Percentiles rank a stretch among this genome's conserved stretches.
These are phyloP conservation scores for Paramecium primaurelia DNA, from an alignment of 73 alveolate genomes.

Conservation along the genomic window DNA sequence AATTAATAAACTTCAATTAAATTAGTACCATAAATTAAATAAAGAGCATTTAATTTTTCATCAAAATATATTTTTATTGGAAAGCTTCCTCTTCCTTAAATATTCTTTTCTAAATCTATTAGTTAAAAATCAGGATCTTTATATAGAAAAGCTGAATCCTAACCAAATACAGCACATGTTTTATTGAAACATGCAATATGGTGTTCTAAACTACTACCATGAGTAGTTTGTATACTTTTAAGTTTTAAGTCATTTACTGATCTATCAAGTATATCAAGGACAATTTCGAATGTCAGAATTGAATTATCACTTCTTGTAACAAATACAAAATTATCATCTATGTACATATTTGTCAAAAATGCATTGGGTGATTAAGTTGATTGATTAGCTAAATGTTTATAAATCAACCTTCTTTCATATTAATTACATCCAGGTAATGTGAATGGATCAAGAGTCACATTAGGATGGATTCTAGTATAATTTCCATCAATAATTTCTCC, in stretches of 20 bases:
- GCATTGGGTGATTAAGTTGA: background rate
- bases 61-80: background rate
- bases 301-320: background rate
- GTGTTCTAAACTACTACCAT: background rate
- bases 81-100: background rate
- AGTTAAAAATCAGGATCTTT: background rate
- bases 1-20: background rate
- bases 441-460: background rate
- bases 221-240: background rate
- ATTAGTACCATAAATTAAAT: background rate
- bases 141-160: background rate
- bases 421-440: background rate
- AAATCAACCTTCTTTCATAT: constrained; percentile 6
- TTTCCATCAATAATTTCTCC: background rate
- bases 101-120: background rate
- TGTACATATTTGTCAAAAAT: background rate
- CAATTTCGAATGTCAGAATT: background rate
- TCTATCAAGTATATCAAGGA: background rate
- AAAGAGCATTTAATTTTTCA: background rate
- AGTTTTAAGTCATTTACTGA: background rate
- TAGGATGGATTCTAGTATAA: background rate
- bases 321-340: background rate
- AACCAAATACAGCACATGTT: background rate
- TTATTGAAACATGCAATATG: background rate
- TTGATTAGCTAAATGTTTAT: background rate